Conservation (phyloP, 179 eudicot species). For the Actinidia polygama region DNA sequence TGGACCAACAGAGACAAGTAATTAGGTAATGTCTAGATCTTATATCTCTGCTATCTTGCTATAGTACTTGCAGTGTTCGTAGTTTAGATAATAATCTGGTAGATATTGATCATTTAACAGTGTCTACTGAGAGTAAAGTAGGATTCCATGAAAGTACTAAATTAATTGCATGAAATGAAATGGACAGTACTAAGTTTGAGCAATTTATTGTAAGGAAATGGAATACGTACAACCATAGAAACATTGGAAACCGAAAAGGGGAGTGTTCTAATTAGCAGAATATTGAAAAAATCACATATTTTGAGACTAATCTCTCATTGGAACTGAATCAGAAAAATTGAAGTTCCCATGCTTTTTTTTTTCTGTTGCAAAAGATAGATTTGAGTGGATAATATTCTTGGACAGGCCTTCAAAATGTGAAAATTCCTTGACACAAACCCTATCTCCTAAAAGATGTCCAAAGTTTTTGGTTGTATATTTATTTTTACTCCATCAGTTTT, state of each 20-base stretch:
- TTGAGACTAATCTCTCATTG: neutral
- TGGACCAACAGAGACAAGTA: neutral
- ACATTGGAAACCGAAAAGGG: neutral
- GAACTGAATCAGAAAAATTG: neutral
- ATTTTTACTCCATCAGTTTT: too few species aligned
- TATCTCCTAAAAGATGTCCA: neutral
- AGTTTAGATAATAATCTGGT: neutral
- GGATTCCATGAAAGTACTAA: neutral
- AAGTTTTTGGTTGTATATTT: neutral
- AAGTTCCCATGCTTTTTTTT: neutral
- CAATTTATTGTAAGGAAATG: neutral
- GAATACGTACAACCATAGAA: neutral
- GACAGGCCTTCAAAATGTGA: neutral
- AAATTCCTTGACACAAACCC: neutral
- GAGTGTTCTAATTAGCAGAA: too few species aligned
- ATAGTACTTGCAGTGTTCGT: neutral
- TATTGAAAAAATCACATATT: too few species aligned
- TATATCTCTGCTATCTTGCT: constrained; percentile 2
- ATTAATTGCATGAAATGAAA: neutral
- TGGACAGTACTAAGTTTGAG: neutral
- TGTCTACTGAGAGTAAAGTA: too few species aligned
- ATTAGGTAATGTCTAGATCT: neutral
- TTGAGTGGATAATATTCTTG: neutral
- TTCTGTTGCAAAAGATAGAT: neutral
- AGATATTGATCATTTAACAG: neutral